These are phyloP conservation scores for Phytopythium cucurbitacearum DNA, from an alignment of 352 stramenopile genomes.

Conservation along the genomic window DNA sequence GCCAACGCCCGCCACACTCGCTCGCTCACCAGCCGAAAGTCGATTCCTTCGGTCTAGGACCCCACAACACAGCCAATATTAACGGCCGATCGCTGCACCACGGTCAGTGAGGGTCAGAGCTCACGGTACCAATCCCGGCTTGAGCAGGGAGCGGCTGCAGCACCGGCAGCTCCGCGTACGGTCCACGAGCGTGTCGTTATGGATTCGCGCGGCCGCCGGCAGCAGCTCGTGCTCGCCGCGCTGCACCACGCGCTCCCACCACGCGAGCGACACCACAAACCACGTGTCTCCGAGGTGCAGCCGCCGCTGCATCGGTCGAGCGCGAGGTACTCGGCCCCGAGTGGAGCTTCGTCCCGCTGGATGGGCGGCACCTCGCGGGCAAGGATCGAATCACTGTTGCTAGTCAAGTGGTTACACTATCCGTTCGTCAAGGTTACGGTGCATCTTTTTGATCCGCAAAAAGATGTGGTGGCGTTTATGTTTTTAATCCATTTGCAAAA, in stretches of 20 bases:
- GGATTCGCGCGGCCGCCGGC: conserved; percentile 9
- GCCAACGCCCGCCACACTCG: conserved; percentile 53
- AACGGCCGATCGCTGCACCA: background rate
- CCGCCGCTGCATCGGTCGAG: too few species aligned
- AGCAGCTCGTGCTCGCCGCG: conserved; percentile 6
- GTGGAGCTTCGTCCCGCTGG: too few species aligned
- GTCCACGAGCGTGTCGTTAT: conserved; percentile 54
- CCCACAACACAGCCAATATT: conserved; percentile 1
- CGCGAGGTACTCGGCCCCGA: too few species aligned
- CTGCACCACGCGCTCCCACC: conserved; percentile 42
- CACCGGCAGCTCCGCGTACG: conserved; percentile 27
- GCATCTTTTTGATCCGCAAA: too few species aligned
- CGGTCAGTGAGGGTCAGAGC: background rate
- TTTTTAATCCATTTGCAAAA: too few species aligned
- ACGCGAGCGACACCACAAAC: conserved; percentile 49
- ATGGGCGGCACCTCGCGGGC: too few species aligned
- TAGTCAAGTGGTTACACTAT: too few species aligned
- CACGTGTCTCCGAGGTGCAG: conserved; percentile 45
- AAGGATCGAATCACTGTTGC: too few species aligned
- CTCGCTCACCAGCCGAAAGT: conserved; percentile 61
- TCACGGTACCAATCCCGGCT: conserved; percentile 20
- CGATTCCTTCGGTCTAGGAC: conserved; percentile 22
- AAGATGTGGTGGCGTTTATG: too few species aligned
- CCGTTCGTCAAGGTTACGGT: too few species aligned
- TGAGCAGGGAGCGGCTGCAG: conserved; percentile 43